phyloP scores from a whole-genome alignment of 2,329 filamentous ascomycete genomes.

The Pseudocercospora ulei region DNA sequence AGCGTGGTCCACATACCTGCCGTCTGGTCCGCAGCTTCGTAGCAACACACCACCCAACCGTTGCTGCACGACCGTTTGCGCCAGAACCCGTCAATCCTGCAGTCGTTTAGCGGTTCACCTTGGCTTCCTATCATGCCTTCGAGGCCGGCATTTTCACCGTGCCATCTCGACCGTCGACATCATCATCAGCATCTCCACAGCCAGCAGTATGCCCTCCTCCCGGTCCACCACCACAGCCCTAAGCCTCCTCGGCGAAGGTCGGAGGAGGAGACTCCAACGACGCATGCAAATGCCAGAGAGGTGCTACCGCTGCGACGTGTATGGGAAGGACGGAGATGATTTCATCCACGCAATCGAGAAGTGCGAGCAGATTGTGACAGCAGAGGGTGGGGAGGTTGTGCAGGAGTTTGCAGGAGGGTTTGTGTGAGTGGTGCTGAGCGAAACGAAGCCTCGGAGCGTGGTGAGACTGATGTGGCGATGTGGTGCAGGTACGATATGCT shows the following conservation, averaged over 20 bases:
- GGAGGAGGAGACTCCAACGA: not conserved
- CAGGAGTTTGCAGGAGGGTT: constrained; percentile 22
- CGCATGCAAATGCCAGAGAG: not conserved
- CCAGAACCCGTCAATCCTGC: too few species aligned
- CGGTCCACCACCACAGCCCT: constrained; percentile 2
- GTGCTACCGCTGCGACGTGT: constrained; percentile 4
- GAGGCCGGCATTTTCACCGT: constrained; percentile 6
- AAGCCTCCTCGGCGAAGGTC: constrained; percentile 6
- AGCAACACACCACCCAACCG: too few species aligned
- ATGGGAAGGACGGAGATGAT: constrained; percentile 6
- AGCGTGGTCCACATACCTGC: too few species aligned
- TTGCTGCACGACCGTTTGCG: too few species aligned
- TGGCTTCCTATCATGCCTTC: too few species aligned
- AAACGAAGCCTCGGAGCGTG: not conserved
- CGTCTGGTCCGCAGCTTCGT: too few species aligned
- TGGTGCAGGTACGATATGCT: not conserved
- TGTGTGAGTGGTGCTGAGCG: constrained; percentile 14
- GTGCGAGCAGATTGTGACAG: constrained; percentile 16
- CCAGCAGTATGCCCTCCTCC: constrained; percentile 2
- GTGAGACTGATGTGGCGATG: not conserved
- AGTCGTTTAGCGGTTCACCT: too few species aligned
- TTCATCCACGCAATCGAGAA: constrained; percentile 16
- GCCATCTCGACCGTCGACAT: too few species aligned
- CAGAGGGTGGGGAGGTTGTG: constrained; percentile 18
- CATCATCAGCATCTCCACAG: not conserved